These are phyloP conservation scores for Paraphoma chrysanthemicola DNA, from an alignment of 2,329 filamentous ascomycete species.

Conservation along the genomic window DNA sequence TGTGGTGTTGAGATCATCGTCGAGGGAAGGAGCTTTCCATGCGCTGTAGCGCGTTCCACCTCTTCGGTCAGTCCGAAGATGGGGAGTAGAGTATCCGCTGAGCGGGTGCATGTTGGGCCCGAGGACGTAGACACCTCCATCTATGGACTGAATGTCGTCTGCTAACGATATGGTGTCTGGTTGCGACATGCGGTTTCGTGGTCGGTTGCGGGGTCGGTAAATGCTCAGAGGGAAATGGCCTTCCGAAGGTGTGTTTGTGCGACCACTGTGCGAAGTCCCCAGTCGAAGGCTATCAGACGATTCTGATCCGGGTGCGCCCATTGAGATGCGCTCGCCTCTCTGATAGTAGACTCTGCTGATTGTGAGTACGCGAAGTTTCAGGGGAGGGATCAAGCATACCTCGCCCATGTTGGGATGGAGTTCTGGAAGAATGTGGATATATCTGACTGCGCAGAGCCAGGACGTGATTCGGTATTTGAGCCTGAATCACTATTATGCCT, in stretches of 20 bases:
- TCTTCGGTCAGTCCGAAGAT: conserved; percentile 50
- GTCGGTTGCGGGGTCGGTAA: conserved; percentile 48
- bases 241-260: conserved; percentile 46
- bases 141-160: conserved; percentile 31
- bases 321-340: conserved; percentile 43
- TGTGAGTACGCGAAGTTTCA: conserved; percentile 14
- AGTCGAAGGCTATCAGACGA: conserved; percentile 39
- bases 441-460: conserved; percentile 46
- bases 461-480: conserved; percentile 41
- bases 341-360: conserved; percentile 44
- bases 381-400: conserved; percentile 20
- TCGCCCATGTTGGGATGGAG: conserved; percentile 49
- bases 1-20: conserved; percentile 67
- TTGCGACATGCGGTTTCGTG: conserved; percentile 38
- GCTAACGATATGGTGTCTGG: conserved; percentile 39
- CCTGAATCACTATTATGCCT: conserved; percentile 41
- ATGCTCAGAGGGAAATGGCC: conserved; percentile 46
- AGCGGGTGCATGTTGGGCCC: conserved; percentile 35
- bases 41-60: conserved; percentile 61
- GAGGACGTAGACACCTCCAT: conserved; percentile 38
- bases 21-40: conserved; percentile 77
- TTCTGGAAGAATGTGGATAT: conserved; percentile 42
- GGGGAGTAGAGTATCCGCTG: conserved; percentile 42
- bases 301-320: conserved; percentile 44
- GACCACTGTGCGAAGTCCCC: conserved; percentile 45